Evolutionary conservation across 2,329 filamentous ascomycete species (phyloP).

Genomic region (Hypoxylon sp.): DNA sequence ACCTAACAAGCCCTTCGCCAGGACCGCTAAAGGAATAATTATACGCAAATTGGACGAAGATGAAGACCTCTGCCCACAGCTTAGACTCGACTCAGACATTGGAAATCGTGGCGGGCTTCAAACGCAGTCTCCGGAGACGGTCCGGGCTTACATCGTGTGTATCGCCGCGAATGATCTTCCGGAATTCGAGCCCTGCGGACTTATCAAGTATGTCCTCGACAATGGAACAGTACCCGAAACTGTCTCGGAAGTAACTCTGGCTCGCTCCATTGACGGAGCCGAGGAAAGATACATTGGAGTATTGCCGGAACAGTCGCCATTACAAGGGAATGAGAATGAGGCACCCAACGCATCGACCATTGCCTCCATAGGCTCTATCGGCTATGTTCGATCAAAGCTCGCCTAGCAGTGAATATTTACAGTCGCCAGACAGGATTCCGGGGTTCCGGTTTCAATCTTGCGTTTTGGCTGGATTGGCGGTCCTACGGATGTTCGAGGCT

Average conservation of each 20-base stretch:
- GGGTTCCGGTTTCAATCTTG: conserved; percentile 41
- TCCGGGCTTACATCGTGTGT: conserved; percentile 30
- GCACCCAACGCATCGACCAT: conserved; percentile 10
- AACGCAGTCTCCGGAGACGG: conserved; percentile 29
- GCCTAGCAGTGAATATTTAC: conserved; percentile 43
- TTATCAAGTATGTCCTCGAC: conserved; percentile 38
- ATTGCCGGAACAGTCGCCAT: conserved; percentile 13
- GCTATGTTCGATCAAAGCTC: conserved; percentile 48
- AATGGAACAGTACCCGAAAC: conserved; percentile 23
- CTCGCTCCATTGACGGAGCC: conserved; percentile 3
- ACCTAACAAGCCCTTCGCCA: conserved; percentile 42
- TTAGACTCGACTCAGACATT: conserved; percentile 41
- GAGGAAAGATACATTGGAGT: conserved; percentile 17
- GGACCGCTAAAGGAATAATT: conserved; percentile 47
- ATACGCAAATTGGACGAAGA: conserved; percentile 38
- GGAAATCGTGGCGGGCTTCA: conserved; percentile 29
- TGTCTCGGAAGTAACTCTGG: conserved; percentile 7
- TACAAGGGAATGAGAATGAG: neutral
- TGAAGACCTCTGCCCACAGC: conserved; percentile 40
- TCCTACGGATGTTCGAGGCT: neutral
- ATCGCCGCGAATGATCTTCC: conserved; percentile 37
- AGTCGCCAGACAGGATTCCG: conserved; percentile 12
- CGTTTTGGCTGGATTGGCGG: conserved; percentile 47
- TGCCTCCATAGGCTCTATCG: conserved; percentile 42
- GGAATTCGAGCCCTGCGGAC: conserved; percentile 28